Conservation (phyloP, 2,329 filamentous ascomycete species). For the Niveomyces coronatus region DNA sequence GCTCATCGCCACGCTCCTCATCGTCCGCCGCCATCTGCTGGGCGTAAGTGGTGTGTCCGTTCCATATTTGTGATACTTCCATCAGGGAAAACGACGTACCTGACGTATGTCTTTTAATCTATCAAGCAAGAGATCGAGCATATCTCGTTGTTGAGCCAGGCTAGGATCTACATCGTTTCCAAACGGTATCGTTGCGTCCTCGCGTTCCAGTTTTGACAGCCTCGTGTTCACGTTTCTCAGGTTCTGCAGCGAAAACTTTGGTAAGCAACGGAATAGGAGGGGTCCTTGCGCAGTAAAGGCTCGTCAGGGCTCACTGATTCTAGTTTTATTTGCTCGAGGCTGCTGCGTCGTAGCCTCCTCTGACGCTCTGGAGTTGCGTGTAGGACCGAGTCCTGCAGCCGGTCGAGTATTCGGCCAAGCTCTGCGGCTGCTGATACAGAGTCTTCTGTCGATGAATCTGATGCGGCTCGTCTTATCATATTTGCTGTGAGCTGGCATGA, state of each 20-base stretch:
- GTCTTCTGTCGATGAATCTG: not conserved
- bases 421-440: slow-evolving; percentile 28
- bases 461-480: slow-evolving; percentile 6
- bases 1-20: slow-evolving; percentile 28
- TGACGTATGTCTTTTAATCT: slow-evolving; percentile 59
- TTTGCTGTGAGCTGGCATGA: slow-evolving; percentile 1
- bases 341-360: slow-evolving; percentile 46
- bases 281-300: too few species aligned
- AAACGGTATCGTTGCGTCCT: slow-evolving; percentile 28
- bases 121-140: slow-evolving; percentile 55
- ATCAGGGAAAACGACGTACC: slow-evolving; percentile 25
- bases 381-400: slow-evolving; percentile 56
- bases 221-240: slow-evolving; percentile 60
- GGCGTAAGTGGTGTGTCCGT: slow-evolving; percentile 10
- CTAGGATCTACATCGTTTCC: not conserved
- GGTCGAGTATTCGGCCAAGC: slow-evolving; percentile 53
- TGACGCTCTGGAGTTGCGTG: slow-evolving; percentile 50
- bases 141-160: slow-evolving; percentile 52
- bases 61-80: too few species aligned
- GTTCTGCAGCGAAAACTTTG: slow-evolving; percentile 44
- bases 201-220: slow-evolving; percentile 61
- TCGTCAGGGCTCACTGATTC: slow-evolving; percentile 32
- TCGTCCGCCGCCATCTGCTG: slow-evolving; percentile 23
- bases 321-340: slow-evolving; percentile 48
- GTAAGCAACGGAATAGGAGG: too few species aligned